Evolutionary conservation across 257 asterid genomes (phyloP), one percentile per base, ranked within the genome.

Genomic region (Petunia secreta): DNA sequence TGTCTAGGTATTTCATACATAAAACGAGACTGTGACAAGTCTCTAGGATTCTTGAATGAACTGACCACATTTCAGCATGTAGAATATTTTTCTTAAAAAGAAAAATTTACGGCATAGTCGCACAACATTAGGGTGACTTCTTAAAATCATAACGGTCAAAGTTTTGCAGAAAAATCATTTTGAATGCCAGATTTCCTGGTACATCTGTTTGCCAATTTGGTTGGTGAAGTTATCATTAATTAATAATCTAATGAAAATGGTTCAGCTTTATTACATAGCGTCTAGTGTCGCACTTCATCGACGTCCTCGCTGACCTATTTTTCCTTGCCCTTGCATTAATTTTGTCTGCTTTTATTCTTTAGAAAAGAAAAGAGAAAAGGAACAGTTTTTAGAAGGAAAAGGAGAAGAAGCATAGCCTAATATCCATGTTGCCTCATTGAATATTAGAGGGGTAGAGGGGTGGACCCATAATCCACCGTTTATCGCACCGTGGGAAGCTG

Each of bases 331-430:
- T 36, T 34, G 34, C 48, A 34, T 69, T 69, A 69, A 44, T 25
- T 41, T 37, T 25, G 41, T 41, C 77, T 69, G 10, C 40, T 44
- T 68, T 46, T 44, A 40, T 44, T 69, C 43, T 69, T 59, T 69
- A 69, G 77, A 69, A 5, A 69, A 69, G 40, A 69, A 69, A 69
- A 69, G 59, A 46, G 41, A 54, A 13, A 69, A 69, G 58, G 58
- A 69, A 46, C 77, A 46, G 16, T 69, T 44, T 25, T 69, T 41
- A 69, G 59, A 48, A 71, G 67, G 77, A 48, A 34, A 71, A 71
- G 50, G 43, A 69, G 37, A 66, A 48, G 25, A 48, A 48, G 25
- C 40, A 44, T 46, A 8, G 43, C 41, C 8, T n/a, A 25, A 68
- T n/a, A 68, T 68, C 58, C 58, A 9, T 68, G 40, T 71, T 48